Conservation (phyloP, 768 basidiomycete genomes). For the Collybiopsis confluens region DNA sequence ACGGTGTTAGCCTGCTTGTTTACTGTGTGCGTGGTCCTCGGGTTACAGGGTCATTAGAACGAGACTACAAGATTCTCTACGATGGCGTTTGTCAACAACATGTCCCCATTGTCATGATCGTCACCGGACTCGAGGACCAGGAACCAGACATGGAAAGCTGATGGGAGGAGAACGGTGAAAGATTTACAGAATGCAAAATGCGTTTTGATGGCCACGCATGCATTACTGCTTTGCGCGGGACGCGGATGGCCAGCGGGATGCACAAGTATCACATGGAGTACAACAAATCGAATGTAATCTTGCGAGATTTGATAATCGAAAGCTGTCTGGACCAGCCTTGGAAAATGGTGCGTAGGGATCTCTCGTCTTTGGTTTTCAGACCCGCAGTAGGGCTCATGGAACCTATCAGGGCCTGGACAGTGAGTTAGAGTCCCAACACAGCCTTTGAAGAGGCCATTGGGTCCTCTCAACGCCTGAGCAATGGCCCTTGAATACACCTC, state of each 20-base stretch:
- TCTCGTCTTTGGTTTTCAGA: too few relatives aligned
- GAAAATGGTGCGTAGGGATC: slow-evolving; percentile 13
- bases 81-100: slow-evolving; percentile 30
- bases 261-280: slow-evolving; percentile 8
- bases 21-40: slow-evolving; percentile 37
- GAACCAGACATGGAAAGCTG: slow-evolving; percentile 25
- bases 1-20: slow-evolving; percentile 35
- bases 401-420: too few relatives aligned
- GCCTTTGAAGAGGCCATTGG: too few relatives aligned
- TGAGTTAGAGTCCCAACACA: too few relatives aligned
- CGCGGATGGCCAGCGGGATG: not conserved
- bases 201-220: slow-evolving; percentile 26
- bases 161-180: slow-evolving; percentile 24
- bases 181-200: slow-evolving; percentile 24
- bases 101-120: slow-evolving; percentile 33
- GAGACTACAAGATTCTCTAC: slow-evolving; percentile 34
- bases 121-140: slow-evolving; percentile 36
- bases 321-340: slow-evolving; percentile 17
- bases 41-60: slow-evolving; percentile 25
- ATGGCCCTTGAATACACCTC: too few relatives aligned
- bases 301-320: slow-evolving; percentile 13
- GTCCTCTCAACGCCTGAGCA: too few relatives aligned
- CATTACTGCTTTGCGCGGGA: slow-evolving; percentile 20
- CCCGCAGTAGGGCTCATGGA: too few relatives aligned
- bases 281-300: not conserved